These are phyloP conservation scores for Globisporangium paddicum DNA, from an alignment of 352 stramenopile genomes.

Conservation along the genomic window DNA sequence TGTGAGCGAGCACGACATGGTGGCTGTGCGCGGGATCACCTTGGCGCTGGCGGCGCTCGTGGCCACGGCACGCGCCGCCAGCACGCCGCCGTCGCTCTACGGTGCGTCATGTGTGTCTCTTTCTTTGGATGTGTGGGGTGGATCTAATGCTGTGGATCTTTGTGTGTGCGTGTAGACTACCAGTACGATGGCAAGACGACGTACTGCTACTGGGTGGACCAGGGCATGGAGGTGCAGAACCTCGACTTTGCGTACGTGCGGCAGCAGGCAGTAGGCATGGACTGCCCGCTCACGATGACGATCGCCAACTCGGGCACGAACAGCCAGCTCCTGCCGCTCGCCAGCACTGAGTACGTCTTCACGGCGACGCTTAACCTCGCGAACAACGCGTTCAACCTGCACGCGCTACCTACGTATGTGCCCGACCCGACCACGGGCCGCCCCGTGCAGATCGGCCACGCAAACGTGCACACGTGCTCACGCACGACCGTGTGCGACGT, in stretches of 20 bases:
- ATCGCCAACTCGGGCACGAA: slow-evolving; percentile 37
- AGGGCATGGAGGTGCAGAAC: slow-evolving; percentile 64
- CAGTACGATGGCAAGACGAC: slow-evolving; percentile 66
- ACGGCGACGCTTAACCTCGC: slow-evolving; percentile 70
- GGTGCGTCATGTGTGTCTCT: slow-evolving; percentile 22
- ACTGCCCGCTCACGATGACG: slow-evolving; percentile 60
- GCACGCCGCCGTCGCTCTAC: slow-evolving; percentile 42
- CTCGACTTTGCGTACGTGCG: slow-evolving; percentile 69
- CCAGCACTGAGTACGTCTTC: slow-evolving; percentile 62
- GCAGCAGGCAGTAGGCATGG: slow-evolving; percentile 27
- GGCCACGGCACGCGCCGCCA: slow-evolving; percentile 11
- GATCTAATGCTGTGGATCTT: background rate
- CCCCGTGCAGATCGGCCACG: slow-evolving; percentile 64
- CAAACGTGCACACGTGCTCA: slow-evolving; percentile 74
- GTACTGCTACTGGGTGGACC: slow-evolving; percentile 81
- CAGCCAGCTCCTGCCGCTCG: slow-evolving; percentile 20
- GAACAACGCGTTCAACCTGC: slow-evolving; percentile 62
- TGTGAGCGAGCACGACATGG: background rate
- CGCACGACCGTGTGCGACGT: slow-evolving; percentile 67
- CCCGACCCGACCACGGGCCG: slow-evolving; percentile 45
- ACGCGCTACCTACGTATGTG: slow-evolving; percentile 47
- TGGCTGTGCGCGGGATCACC: background rate
- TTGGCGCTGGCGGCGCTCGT: slow-evolving; percentile 13
- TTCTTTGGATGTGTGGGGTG: background rate
- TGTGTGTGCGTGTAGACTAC: slow-evolving; percentile 38